Evolutionary conservation across 2,329 filamentous ascomycete species (phyloP).

Genomic region (Penicillium polonicum): DNA sequence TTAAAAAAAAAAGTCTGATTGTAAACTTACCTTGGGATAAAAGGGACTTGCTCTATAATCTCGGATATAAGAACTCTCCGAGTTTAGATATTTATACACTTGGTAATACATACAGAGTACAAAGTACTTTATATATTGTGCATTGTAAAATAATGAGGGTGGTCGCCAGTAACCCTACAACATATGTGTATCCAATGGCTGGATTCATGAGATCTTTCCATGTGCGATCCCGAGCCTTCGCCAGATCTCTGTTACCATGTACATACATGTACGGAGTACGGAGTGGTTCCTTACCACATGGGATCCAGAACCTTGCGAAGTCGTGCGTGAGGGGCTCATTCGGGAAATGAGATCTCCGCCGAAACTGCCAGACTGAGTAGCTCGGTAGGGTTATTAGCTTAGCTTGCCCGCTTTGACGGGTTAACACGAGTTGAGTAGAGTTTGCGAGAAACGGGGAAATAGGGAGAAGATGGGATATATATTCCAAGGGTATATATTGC

Average conservation of each 20-base stretch:
- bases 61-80: background rate
- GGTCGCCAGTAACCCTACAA: background rate
- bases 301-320: background rate
- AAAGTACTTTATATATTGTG: background rate
- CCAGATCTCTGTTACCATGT: background rate
- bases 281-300: constrained; percentile 2
- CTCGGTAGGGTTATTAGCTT: background rate
- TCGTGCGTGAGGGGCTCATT: constrained; percentile 1
- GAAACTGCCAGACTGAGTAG: constrained; percentile 4
- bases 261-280: background rate
- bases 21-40: background rate
- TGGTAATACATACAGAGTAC: background rate
- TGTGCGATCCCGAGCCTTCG: background rate
- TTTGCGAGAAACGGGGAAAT: background rate
- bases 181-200: background rate
- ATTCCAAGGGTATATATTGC: background rate
- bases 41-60: background rate
- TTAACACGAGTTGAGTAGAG: background rate
- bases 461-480: background rate
- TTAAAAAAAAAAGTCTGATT: background rate
- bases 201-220: background rate
- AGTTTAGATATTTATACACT: background rate
- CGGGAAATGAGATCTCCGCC: constrained; percentile 7
- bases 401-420: background rate
- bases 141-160: background rate